Evolutionary conservation across 1,284 basidiomycete species (phyloP), one percentile per base, ranked within the genome.

Genomic region (Erythrobasidium hasegawianum): DNA sequence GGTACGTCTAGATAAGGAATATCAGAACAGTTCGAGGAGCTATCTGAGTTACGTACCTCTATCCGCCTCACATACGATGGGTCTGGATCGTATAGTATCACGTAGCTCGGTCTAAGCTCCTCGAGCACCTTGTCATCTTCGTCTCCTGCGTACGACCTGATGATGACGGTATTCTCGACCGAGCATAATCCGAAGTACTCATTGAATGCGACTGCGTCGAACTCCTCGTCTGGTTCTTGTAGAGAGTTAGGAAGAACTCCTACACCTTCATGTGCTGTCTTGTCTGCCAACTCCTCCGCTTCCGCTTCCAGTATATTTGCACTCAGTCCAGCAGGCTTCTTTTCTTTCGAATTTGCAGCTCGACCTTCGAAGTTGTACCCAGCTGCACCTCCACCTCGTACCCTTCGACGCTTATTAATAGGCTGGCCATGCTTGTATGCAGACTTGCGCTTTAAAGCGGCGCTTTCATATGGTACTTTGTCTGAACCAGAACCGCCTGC

Each of bases 21-120:
- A n/a, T n/a, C n/a, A n/a, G n/a, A n/a, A n/a, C n/a, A n/a, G n/a
- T n/a, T n/a, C n/a, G n/a, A n/a, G n/a, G n/a, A n/a, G n/a, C n/a
- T n/a, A n/a, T n/a, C n/a, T n/a, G n/a, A n/a, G n/a, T n/a, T n/a
- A 70, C 81, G 70, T 66, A 92, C 91, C 83, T 99, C 95, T 41
- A 99, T 82, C 0, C 95, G 83, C 26, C 96, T 82, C 41, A 97
- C 85, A 72, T 97, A 98, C 57, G 94, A 87, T 71, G 92, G 86
- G 74, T 87, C 90, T 0, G 95, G 93, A 74, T 99, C 96, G 74
- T 89, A 94, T 88, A 97, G 89, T 53, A 97, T 85, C 59, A 97
- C 87, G 75, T 93, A 97, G 64, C 88, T 85, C 1, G 96, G 96
- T 65, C 88, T 82, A 1, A 97, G 81, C 76, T 98, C 95, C 61